Base-by-base conservation (phyloP, 1,139 yeast species). In the Kluyveromyces sp. region DNA sequence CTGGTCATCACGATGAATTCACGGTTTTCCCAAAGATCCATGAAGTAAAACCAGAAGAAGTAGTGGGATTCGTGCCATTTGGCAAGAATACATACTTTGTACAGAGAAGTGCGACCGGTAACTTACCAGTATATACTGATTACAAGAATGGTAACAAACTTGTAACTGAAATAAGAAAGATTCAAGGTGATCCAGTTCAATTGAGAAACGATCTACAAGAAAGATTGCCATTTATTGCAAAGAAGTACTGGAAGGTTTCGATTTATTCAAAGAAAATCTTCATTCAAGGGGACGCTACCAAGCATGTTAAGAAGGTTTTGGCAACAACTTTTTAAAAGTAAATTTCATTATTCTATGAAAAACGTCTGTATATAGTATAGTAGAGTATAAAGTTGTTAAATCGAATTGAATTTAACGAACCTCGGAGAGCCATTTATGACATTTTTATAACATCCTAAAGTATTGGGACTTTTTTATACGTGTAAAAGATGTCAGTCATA, bases 111-210 rank as follows among this genome's bases (percentile, higher is more conserved):
- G 67, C 73, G 28, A 73, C 69, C 46, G 83, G 85, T 4, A 80
- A 81, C 59, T 71, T 86, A 66, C 92, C 92, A 30, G 81, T 84
- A 1, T 84, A 83, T 63, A 70, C 74, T 50, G 82, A 81, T 51
- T 61, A 72, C 48, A 72, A 70, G 52, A 66, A 60, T 33, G 55
- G 57, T 42, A 61, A 61, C 10, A 76, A 81, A 35, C 45, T 55
- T 30, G 75, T 75, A 47, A 83, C 92, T 1, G 87, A 83, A 58
- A 71, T 84, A 40, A 79, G 81, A 61, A 75, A 78, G 53, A 70
- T 84, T 35, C 68, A 73, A 50, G 94, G 94, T 3, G 81, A 82
- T 59, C 65, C 79, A 15, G 60, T 68, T 8, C 77, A 74, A 50
- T 69, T 84, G 49, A 81, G 81, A 63, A 65, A 71, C 34, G 90